Conservation (phyloP, 2,329 filamentous ascomycete genomes). For the Neopestalotiopsis clavispora region DNA sequence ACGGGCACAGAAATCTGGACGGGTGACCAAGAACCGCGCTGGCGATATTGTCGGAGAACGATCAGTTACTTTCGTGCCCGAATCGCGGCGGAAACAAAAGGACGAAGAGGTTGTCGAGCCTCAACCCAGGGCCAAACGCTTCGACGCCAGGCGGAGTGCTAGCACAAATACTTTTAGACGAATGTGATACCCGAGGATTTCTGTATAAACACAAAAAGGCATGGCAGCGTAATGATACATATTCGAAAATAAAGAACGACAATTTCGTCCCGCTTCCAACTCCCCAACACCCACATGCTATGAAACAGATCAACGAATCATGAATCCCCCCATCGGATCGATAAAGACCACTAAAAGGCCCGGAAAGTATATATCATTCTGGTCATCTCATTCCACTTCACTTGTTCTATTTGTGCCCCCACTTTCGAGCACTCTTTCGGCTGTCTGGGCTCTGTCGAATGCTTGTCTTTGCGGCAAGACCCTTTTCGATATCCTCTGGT, state of each 20-base stretch:
- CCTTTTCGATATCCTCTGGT: slow-evolving; percentile 65
- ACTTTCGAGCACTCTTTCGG: slow-evolving; percentile 34
- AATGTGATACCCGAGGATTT: slow-evolving; percentile 59
- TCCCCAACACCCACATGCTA: slow-evolving; percentile 10
- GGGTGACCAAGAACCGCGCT: slow-evolving; percentile 47
- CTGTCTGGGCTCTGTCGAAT: slow-evolving; percentile 31
- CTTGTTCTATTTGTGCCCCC: slow-evolving; percentile 6
- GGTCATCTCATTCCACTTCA: not conserved
- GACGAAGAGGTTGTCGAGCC: slow-evolving; percentile 24
- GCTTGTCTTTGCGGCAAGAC: slow-evolving; percentile 40
- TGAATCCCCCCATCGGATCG: not conserved
- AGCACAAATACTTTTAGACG: slow-evolving; percentile 73
- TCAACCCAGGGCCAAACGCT: slow-evolving; percentile 31
- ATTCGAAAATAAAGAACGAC: not conserved
- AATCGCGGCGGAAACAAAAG: slow-evolving; percentile 54
- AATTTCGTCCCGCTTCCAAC: not conserved
- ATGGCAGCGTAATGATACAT: slow-evolving; percentile 24
- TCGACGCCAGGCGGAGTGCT: slow-evolving; percentile 67
- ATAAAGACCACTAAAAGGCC: not conserved
- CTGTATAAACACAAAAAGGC: slow-evolving; percentile 13
- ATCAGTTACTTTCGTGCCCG: slow-evolving; percentile 75
- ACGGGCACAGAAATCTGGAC: slow-evolving; percentile 55
- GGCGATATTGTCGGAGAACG: slow-evolving; percentile 65
- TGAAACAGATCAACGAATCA: not conserved
- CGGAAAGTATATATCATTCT: not conserved